Conservation (phyloP, 2,329 filamentous ascomycete genomes). For the Pseudogymnoascus sp. region DNA sequence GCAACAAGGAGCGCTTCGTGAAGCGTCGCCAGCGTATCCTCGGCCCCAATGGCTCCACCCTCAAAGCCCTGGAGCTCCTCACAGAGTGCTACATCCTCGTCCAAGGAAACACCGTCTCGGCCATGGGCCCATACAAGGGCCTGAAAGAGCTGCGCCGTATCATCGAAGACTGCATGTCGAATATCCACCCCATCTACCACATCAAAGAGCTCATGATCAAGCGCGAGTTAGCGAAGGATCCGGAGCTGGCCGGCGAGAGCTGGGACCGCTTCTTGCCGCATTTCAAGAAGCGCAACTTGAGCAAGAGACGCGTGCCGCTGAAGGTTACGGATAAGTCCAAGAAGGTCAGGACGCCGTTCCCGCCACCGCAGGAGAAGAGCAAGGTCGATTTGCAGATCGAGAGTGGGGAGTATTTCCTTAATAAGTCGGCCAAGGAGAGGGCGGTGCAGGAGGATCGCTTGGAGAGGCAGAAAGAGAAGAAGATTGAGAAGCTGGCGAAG, state of each 20-base stretch:
- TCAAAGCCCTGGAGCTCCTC: slow-evolving; percentile 88
- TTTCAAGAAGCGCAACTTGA: slow-evolving; percentile 89
- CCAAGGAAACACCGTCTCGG: slow-evolving; percentile 89
- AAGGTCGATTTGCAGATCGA: slow-evolving; percentile 98
- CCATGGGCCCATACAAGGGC: slow-evolving; percentile 88
- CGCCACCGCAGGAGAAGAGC: slow-evolving; percentile 94
- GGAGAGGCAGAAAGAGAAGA: slow-evolving; percentile 79
- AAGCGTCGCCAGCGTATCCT: slow-evolving; percentile 90
- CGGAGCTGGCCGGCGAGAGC: slow-evolving; percentile 74
- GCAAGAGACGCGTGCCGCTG: slow-evolving; percentile 71
- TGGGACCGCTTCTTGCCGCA: slow-evolving; percentile 96
- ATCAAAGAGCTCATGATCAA: slow-evolving; percentile 97
- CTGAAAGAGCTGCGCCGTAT: slow-evolving; percentile 86
- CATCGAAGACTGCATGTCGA: slow-evolving; percentile 93
- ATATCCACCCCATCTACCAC: slow-evolving; percentile 82
- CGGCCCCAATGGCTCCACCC: slow-evolving; percentile 80
- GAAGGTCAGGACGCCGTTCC: slow-evolving; percentile 96
- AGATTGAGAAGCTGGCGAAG: slow-evolving; percentile 80
- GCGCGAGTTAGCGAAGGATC: slow-evolving; percentile 82
- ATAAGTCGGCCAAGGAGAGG: slow-evolving; percentile 85
- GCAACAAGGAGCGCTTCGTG: slow-evolving; percentile 91
- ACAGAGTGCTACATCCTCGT: slow-evolving; percentile 91
- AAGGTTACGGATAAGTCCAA: slow-evolving; percentile 88
- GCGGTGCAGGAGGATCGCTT: slow-evolving; percentile 70
- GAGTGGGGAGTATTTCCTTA: slow-evolving; percentile 91